These are phyloP conservation scores for Blastocystis sp. DNA, from an alignment of 352 stramenopile species.

Conservation along the genomic window DNA sequence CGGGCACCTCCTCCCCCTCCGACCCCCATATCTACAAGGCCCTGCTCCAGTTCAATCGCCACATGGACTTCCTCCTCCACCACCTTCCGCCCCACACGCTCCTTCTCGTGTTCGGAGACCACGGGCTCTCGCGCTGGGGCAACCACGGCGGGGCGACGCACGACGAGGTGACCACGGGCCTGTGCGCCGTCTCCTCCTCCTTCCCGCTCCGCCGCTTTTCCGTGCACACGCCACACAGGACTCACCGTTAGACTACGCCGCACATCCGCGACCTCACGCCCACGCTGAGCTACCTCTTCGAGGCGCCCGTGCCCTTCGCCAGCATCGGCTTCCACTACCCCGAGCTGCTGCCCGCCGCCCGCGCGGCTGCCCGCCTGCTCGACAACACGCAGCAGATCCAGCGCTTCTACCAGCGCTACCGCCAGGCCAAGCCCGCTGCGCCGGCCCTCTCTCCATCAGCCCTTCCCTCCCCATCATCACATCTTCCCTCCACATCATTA, in stretches of 20 bases:
- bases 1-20: slow-evolving; percentile 38
- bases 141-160: slow-evolving; percentile 49
- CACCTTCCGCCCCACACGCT: slow-evolving; percentile 47
- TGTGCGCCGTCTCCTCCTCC: slow-evolving; percentile 38
- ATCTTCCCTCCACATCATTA: too few species aligned
- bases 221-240: not conserved
- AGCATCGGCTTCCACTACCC: slow-evolving; percentile 4
- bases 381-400: slow-evolving; percentile 11
- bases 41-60: slow-evolving; percentile 47
- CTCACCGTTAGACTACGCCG: slow-evolving; percentile 4
- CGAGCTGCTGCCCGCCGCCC: slow-evolving; percentile 15
- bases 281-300: slow-evolving; percentile 14
- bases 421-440: not conserved
- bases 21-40: slow-evolving; percentile 15
- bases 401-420: not conserved
- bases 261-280: slow-evolving; percentile 51
- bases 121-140: slow-evolving; percentile 25
- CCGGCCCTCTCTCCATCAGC: not conserved
- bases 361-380: not conserved
- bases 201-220: slow-evolving; percentile 5
- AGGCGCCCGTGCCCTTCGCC: slow-evolving; percentile 26
- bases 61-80: not conserved
- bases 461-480: not conserved
- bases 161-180: slow-evolving; percentile 53
- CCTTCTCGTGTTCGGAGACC: slow-evolving; percentile 62